Base-by-base conservation (phyloP, 2,329 filamentous ascomycete species). In the Sclerotinia trifoliorum region DNA sequence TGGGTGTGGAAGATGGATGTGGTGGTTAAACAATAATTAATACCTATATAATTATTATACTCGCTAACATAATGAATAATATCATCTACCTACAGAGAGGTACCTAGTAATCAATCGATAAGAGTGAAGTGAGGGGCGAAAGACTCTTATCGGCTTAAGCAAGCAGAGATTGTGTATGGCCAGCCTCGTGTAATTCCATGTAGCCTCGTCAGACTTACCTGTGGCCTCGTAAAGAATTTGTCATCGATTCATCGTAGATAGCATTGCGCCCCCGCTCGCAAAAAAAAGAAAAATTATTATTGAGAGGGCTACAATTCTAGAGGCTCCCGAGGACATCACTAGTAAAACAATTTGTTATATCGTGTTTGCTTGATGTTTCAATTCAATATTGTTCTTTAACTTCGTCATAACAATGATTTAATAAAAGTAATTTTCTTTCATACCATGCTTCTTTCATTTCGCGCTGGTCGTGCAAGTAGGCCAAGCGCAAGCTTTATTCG, bases 401-500 rank as follows among this genome's bases (percentile, higher is more conserved):
- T 35, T 51, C 24, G 42, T 49, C 49, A 66, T 21, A 68, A 70
- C 54, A 54, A 76, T 76, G 74, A 70, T 72, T 42, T 73, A 71
- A 70, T 51, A 66, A 51, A 44, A 17, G 19, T 48, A 44, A 21
- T 19, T 44, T 48, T n/a, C 49, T 32, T 29, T 21, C 44, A 57
- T 67, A 71, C 72, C 65, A 78, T 78, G 76, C 71, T 76, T 64
- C 73, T 73, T 66, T 74, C 75, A 72, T 64, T 72, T 67, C 73
- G 74, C 69, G 71, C 72, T 68, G 73, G 75, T 71, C 72, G 71
- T 70, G 69, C 72, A 64, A 74, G 70, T 57, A 74, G 73, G 67
- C 74, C 75, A 69, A 73, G 73, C 65, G 78, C 81, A 71, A 80
- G 80, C 78, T 84, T 86, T 77, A 78, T 84, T 72, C 83, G 82